Conservation (phyloP, 768 basidiomycete species). For the Mycena vulgaris region DNA sequence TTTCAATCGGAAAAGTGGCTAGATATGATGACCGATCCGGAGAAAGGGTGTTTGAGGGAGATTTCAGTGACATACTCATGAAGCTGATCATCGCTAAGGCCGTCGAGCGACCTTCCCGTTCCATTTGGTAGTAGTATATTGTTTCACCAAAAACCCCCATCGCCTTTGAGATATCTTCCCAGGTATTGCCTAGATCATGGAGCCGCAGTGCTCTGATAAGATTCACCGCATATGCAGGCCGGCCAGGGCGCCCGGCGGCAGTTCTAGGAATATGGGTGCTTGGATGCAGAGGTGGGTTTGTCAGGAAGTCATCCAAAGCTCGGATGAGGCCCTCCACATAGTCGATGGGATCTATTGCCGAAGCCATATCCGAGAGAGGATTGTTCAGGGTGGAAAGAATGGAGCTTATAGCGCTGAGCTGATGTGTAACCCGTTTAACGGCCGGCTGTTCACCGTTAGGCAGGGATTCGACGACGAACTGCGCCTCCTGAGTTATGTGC, state of each 20-base stretch:
- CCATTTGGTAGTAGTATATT: too few relatives aligned
- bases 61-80: too few relatives aligned
- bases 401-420: conserved; percentile 26
- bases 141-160: too few relatives aligned
- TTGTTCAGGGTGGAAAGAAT: conserved; percentile 27
- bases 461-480: conserved; percentile 7
- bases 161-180: conserved; percentile 26
- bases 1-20: too few relatives aligned
- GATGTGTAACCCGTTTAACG: background rate
- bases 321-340: background rate
- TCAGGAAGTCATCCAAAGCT: conserved; percentile 14
- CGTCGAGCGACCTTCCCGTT: too few relatives aligned
- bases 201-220: conserved; percentile 9
- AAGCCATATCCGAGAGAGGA: background rate
- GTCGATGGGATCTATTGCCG: background rate
- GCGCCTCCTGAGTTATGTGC: background rate
- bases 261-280: background rate
- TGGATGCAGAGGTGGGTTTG: conserved; percentile 14
- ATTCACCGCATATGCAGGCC: conserved; percentile 10
- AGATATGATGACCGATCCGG: too few relatives aligned
- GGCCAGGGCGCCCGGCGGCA: background rate
- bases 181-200: conserved; percentile 33
- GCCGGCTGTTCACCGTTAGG: background rate
- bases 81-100: too few relatives aligned
- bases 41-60: too few relatives aligned